phyloP scores from a whole-genome alignment of 768 basidiomycete genomes.

The Podaxis sp. region DNA sequence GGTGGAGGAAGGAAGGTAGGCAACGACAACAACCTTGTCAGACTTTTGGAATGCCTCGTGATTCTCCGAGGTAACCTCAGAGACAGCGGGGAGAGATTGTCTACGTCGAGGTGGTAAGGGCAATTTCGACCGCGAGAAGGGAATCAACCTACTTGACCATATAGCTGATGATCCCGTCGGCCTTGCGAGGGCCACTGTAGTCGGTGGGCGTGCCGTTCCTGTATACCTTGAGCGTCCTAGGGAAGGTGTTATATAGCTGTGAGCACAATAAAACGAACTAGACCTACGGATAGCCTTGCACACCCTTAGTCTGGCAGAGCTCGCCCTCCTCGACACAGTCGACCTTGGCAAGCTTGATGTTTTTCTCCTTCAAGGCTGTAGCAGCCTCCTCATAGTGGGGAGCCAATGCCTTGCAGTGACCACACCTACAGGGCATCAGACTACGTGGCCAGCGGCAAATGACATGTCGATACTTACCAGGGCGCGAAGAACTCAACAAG shows the following conservation, averaged over 20 bases:
- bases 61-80: conserved; percentile 70
- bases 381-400: conserved; percentile 95
- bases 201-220: conserved; percentile 75
- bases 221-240: conserved; percentile 88
- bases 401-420: conserved; percentile 93
- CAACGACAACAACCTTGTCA: conserved; percentile 89
- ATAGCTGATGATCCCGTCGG: conserved; percentile 94
- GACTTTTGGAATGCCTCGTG: conserved; percentile 81
- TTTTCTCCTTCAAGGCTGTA: conserved; percentile 83
- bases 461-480: conserved; percentile 41
- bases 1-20: conserved; percentile 75
- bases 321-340: conserved; percentile 95
- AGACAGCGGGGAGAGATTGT: conserved; percentile 92
- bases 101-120: conserved; percentile 26
- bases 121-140: background rate
- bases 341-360: conserved; percentile 91
- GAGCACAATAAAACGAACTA: background rate
- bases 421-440: conserved; percentile 56
- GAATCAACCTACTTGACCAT: conserved; percentile 79
- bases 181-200: conserved; percentile 86
- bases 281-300: conserved; percentile 92
- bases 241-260: background rate
- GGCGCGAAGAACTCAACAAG: conserved; percentile 96
- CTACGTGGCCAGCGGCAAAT: background rate
- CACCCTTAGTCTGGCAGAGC: conserved; percentile 81